Base-by-base conservation (phyloP, 2,329 filamentous ascomycete species). In the Colletotrichum sp. region DNA sequence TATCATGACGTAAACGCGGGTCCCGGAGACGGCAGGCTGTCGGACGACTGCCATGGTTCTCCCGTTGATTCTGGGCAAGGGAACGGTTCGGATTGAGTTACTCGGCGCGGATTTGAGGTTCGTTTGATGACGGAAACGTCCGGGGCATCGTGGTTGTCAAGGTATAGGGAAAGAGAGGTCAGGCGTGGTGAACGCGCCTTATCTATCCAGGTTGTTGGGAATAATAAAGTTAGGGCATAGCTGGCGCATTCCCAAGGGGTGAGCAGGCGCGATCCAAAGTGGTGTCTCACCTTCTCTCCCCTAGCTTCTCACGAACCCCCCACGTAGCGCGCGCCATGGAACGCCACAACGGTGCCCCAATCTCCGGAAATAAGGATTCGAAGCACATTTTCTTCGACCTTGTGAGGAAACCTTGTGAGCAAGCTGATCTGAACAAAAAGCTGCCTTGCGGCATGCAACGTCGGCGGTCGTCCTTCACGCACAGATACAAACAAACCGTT, bases 1-100 rank as follows among this genome's bases (percentile, higher is more conserved):
- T 32, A 74, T 26, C 74, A 76, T 68, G 28, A 76, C 74, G 36
- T 71, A 76, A n/a, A 73, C 30, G 18, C 72, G 74, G 55, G 70
- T 60, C 49, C 28, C 63, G 28, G 71, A 39, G 26, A 24, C 44
- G 44, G 44, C n/a, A 21, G 64, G 64, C 65, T 65, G 64, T 28
- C 64, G 68, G 60, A 16, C 49, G 10, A 24, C 44, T 26, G 63
- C 71, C 74, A 76, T 76, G 44, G 60, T 64, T 71, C 30, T 12
- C 24, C 26, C 15, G 66, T 32, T 32, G 16, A 21, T 16, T 10
- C 26, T 16, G 44, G 18, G 21, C 3, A 4, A 13, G 30, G 57
- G n/a, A n/a, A 16, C 6, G 44, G 2, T 44, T 39, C 44, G 32
- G 60, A 26, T 12, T 15, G 70, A 34, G n/a, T 66, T 32, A 34